A percentile compares a stretch with the other conserved stretches of the same genome.
Evolutionary conservation across 805 yeast species (phyloP).

Genomic region (Sugiyamaella qingdaonensis): DNA sequence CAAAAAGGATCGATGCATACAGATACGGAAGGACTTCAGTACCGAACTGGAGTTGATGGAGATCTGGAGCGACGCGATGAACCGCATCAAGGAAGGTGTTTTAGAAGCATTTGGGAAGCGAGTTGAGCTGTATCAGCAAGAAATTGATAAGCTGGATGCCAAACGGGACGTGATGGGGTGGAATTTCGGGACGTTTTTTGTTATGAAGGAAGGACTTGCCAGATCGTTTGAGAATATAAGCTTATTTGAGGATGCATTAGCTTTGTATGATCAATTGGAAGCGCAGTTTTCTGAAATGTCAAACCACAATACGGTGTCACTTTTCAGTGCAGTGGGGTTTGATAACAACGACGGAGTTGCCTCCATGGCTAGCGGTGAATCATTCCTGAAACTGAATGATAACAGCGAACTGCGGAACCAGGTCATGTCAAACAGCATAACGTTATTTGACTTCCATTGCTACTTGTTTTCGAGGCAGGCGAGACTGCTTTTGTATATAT

Average conservation of each 20-base stretch:
- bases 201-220: constrained; percentile 49
- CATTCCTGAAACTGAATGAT: constrained; percentile 20
- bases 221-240: constrained; percentile 50
- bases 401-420: constrained; percentile 25
- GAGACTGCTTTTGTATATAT: constrained; percentile 29
- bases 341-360: constrained; percentile 13
- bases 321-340: constrained; percentile 31
- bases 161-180: constrained; percentile 38
- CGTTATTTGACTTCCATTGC: constrained; percentile 37
- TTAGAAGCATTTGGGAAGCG: constrained; percentile 52
- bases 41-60: constrained; percentile 33
- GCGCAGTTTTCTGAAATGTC: constrained; percentile 26
- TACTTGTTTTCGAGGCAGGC: constrained; percentile 37
- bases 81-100: constrained; percentile 46
- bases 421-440: constrained; percentile 34
- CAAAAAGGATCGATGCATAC: constrained; percentile 35
- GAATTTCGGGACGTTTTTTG: constrained; percentile 43
- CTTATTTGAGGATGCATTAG: constrained; percentile 57
- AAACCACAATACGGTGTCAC: constrained; percentile 27
- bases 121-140: constrained; percentile 39
- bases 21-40: constrained; percentile 23
- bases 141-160: constrained; percentile 37
- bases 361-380: constrained; percentile 3
- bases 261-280: constrained; percentile 46
- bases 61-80: constrained; percentile 44